These are phyloP conservation scores for Diatrype stigma DNA, from an alignment of 2,329 filamentous ascomycete genomes.

Conservation along the genomic window DNA sequence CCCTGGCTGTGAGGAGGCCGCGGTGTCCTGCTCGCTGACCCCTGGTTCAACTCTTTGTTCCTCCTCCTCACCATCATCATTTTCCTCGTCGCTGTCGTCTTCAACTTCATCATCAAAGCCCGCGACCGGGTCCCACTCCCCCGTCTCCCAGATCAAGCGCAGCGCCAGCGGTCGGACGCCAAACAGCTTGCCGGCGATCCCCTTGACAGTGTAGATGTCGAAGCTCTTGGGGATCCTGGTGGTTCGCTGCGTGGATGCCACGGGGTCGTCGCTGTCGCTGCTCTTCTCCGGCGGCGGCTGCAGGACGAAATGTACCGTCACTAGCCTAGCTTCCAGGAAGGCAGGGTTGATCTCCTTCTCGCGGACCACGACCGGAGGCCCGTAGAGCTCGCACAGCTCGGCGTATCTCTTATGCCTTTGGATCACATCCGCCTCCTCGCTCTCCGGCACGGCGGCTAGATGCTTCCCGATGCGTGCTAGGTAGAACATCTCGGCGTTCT, in stretches of 20 bases:
- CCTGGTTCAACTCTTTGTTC: slow-evolving; percentile 36
- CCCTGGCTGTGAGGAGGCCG: slow-evolving; percentile 14
- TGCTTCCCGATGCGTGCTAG: slow-evolving; percentile 78
- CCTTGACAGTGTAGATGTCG: slow-evolving; percentile 78
- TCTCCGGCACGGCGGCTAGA: slow-evolving; percentile 56
- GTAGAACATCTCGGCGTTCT: slow-evolving; percentile 92
- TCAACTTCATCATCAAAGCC: slow-evolving; percentile 57
- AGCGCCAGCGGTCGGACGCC: slow-evolving; percentile 58
- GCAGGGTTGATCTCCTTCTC: slow-evolving; percentile 61
- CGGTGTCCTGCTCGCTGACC: slow-evolving; percentile 14
- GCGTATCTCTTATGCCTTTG: slow-evolving; percentile 65
- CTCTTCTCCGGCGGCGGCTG: slow-evolving; percentile 6
- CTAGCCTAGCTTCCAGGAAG: slow-evolving; percentile 75
- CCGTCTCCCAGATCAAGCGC: slow-evolving; percentile 79
- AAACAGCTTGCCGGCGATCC: slow-evolving; percentile 71
- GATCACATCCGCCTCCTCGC: slow-evolving; percentile 51
- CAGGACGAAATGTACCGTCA: slow-evolving; percentile 56
- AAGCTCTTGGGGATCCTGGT: slow-evolving; percentile 67
- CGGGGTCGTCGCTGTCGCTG: neutral
- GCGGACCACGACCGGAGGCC: slow-evolving; percentile 62
- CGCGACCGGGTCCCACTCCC: slow-evolving; percentile 79
- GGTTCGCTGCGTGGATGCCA: slow-evolving; percentile 22
- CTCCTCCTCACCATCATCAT: slow-evolving; percentile 50
- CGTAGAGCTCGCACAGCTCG: slow-evolving; percentile 72
- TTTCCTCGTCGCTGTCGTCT: slow-evolving; percentile 51